Evolutionary conservation across 192 early-diverging fungal genomes (phyloP), one percentile per base, ranked within the genome.

Genomic region (Hyaloraphidium curvatum): DNA sequence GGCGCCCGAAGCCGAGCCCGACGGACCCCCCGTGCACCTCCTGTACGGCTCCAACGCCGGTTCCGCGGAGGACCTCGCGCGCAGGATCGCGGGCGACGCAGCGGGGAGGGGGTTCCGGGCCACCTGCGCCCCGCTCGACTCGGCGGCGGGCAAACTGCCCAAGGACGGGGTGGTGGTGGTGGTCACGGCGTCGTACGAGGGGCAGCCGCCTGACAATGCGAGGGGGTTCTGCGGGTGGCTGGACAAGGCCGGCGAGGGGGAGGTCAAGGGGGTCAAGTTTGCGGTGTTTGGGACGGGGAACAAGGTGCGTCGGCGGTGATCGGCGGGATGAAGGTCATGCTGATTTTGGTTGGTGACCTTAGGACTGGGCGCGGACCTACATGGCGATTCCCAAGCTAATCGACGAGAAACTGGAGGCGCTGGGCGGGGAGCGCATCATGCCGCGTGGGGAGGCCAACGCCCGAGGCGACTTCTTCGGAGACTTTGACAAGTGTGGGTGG

Each of bases 251-350:
- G 25, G 31, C 19, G 26, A 33, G 13, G 39, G 17, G 1, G 31
- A 52, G 7, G 55, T 77, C 14, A 26, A 61, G 9, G 68, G 68
- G 1, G 28, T 75, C n/a, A 29, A 60, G 1, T 79, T 58, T 56
- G 54, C 66, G 17, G 70, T 77, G 21, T 77, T 77, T 64, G 77
- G 77, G 19, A 60, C 70, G 16, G 77, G 77, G 19, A 79, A 79
- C 61, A 61, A 59, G 23, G 66, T 75, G 52, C 77, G 77, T n/a
- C n/a, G n/a, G n/a, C n/a, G n/a, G n/a, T n/a, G n/a, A n/a, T n/a
- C n/a, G n/a, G n/a, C n/a, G n/a, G n/a, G n/a, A n/a, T n/a, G n/a
- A n/a, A n/a, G n/a, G n/a, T n/a, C n/a, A n/a, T n/a, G n/a, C n/a
- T n/a, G n/a, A n/a, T n/a, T n/a, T n/a, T n/a, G n/a, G n/a, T n/a